Evolutionary conservation across 345 rosid species (phyloP).

Genomic region (Citrus sinensis): DNA sequence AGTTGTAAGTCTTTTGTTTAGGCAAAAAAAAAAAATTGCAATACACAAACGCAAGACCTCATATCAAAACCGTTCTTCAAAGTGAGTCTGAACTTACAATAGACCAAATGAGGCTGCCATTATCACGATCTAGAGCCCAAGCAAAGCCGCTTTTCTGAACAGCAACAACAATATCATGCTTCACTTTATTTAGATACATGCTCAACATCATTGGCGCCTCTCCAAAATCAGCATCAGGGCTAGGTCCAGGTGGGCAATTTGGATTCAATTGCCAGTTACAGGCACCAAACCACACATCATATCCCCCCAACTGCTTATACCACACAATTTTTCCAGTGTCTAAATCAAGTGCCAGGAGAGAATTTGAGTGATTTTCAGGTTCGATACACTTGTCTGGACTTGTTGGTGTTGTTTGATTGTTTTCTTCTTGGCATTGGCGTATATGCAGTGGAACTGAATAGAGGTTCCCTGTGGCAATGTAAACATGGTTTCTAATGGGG

Average conservation of each 20-base stretch:
- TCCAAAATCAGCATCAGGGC: constrained; percentile 31
- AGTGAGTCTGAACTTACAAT: constrained; percentile 12
- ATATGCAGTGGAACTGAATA: constrained; percentile 27
- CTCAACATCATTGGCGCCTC: constrained; percentile 33
- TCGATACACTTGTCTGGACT: constrained; percentile 22
- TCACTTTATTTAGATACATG: background rate
- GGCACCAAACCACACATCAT: constrained; percentile 32
- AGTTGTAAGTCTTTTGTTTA: no score
- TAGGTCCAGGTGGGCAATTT: constrained; percentile 31
- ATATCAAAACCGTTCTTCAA: no score
- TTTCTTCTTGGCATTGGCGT: constrained; percentile 26
- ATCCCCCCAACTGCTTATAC: constrained; percentile 28
- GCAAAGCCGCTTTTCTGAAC: constrained; percentile 36
- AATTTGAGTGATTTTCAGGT: constrained; percentile 26
- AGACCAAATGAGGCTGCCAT: constrained; percentile 25
- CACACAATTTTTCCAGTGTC: constrained; percentile 20
- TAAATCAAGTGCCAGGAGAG: constrained; percentile 24
- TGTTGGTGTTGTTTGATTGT: constrained; percentile 20
- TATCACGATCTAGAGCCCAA: constrained; percentile 25
- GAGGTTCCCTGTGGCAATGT: constrained; percentile 33
- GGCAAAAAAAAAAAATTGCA: no score
- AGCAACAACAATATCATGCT: constrained; percentile 21
- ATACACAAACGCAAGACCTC: no score
- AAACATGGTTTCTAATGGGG: constrained; percentile 21
- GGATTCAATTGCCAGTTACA: constrained; percentile 14